phyloP scores from a whole-genome alignment of 768 basidiomycete species.

The Lentinula guzmanii region DNA sequence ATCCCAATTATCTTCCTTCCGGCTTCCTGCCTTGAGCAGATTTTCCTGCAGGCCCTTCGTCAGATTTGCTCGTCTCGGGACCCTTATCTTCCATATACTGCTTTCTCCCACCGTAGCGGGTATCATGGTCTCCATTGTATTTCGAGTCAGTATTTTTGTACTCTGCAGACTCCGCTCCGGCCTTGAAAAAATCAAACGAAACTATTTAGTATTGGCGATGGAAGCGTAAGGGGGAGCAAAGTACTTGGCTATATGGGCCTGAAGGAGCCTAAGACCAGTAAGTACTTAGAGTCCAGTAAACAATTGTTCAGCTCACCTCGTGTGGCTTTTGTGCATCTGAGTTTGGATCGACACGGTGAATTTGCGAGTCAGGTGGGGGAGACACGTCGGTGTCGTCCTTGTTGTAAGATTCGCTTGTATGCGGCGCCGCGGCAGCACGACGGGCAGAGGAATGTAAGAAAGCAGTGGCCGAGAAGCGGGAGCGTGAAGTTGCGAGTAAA shows the following conservation, averaged over 20 bases:
- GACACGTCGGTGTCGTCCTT: not conserved
- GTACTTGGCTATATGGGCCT: not conserved
- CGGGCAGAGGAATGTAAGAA: not conserved
- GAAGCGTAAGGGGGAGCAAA: not conserved
- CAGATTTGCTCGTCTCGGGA: constrained; percentile 2
- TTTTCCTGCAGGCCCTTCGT: not conserved
- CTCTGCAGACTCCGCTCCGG: constrained; percentile 1
- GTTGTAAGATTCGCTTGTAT: constrained; percentile 5
- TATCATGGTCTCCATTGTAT: constrained; percentile 1
- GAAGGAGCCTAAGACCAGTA: not conserved
- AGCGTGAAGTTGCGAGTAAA: not conserved
- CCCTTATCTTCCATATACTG: not conserved
- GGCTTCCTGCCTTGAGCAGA: not conserved
- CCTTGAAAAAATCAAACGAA: not conserved
- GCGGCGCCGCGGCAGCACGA: not conserved
- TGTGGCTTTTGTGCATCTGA: constrained; percentile 1
- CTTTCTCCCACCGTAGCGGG: constrained; percentile 3
- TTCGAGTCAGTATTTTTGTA: not conserved
- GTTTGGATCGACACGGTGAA: constrained; percentile 4
- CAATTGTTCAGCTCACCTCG: not conserved
- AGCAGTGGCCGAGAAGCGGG: not conserved
- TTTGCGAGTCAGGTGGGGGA: constrained; percentile 1
- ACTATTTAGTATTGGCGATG: not conserved
- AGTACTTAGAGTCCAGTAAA: not conserved
- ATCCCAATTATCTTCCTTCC: not conserved